A percentile compares a stretch with the other conserved stretches of the same genome.
Conservation (phyloP, 805 yeast species). For the Candida caryicola region DNA sequence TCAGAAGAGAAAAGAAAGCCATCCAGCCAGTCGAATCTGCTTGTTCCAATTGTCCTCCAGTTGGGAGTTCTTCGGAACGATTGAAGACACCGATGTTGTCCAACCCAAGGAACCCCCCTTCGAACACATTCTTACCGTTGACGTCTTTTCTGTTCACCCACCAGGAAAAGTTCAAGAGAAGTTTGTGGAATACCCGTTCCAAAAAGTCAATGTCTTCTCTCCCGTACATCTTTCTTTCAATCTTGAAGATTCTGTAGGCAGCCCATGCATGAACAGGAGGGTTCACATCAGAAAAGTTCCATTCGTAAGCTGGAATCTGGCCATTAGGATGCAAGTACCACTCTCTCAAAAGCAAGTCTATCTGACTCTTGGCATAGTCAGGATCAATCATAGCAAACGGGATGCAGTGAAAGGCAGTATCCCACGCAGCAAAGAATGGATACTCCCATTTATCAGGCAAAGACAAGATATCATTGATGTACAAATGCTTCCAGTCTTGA, state of each 20-base stretch:
- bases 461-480: conserved; percentile 81
- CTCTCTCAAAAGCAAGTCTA: conserved; percentile 82
- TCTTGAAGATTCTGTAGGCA: conserved; percentile 78
- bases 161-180: conserved; percentile 89
- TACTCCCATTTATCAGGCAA: conserved; percentile 96
- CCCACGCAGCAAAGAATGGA: conserved; percentile 97
- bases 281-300: conserved; percentile 94
- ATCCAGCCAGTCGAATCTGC: conserved; percentile 98
- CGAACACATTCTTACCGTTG: conserved; percentile 85
- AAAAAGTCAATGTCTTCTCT: conserved; percentile 75
- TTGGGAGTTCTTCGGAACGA: conserved; percentile 89
- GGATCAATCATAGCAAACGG: conserved; percentile 94
- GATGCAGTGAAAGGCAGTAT: conserved; percentile 90
- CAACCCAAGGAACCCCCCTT: conserved; percentile 90
- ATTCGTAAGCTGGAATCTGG: conserved; percentile 95
- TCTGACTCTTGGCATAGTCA: conserved; percentile 82
- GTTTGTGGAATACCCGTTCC: conserved; percentile 90
- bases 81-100: conserved; percentile 93
- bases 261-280: conserved; percentile 99
- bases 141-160: conserved; percentile 93
- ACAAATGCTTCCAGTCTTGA: conserved; percentile 83
- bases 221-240: conserved; percentile 85
- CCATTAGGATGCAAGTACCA: conserved; percentile 99
- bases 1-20: conserved; percentile 87
- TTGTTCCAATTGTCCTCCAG: conserved; percentile 87